Percentiles rank a stretch among this genome's conserved stretches.
phyloP scores from a whole-genome alignment of 2,329 filamentous ascomycete genomes.

The Penicillium sp. region DNA sequence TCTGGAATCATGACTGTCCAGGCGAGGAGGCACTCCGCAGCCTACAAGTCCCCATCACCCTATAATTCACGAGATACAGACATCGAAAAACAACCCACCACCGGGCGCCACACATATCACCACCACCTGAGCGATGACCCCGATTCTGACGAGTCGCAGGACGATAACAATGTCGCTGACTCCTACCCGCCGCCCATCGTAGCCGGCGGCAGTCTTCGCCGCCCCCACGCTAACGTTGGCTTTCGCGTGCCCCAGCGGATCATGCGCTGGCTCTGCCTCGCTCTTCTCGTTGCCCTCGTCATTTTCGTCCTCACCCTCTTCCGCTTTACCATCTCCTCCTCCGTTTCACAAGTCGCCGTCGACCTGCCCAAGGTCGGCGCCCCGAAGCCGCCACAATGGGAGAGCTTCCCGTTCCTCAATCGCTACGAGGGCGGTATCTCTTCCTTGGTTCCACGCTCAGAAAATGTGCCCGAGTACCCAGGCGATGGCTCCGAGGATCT shows the following conservation, averaged over 20 bases:
- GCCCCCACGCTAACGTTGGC: conserved; percentile 34
- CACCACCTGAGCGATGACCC: conserved; percentile 24
- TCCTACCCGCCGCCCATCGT: conserved; percentile 49
- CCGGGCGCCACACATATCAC: conserved; percentile 19
- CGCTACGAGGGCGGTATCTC: conserved; percentile 88
- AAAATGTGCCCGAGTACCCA: conserved; percentile 81
- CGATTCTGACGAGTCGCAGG: conserved; percentile 21
- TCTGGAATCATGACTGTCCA: conserved; percentile 30
- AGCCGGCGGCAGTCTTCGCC: conserved; percentile 32
- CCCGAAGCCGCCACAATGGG: conserved; percentile 68
- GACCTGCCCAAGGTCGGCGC: conserved; percentile 57
- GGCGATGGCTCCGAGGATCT: conserved; percentile 57
- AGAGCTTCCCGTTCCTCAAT: conserved; percentile 78
- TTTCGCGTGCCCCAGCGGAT: conserved; percentile 70
- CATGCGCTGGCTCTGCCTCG: conserved; percentile 73
- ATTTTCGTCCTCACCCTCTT: conserved; percentile 75
- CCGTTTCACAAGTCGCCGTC: conserved; percentile 28
- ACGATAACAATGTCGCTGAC: conserved; percentile 28
- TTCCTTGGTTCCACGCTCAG: conserved; percentile 61
- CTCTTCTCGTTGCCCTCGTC: conserved; percentile 65
- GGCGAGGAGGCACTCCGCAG: conserved; percentile 30
- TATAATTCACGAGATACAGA: conserved; percentile 28
- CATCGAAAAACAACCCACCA: conserved; percentile 32
- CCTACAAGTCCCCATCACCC: conserved; percentile 24
- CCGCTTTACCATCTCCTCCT: conserved; percentile 61